Conservation (phyloP, 352 stramenopile genomes). For the Phytophthora hybrid region DNA sequence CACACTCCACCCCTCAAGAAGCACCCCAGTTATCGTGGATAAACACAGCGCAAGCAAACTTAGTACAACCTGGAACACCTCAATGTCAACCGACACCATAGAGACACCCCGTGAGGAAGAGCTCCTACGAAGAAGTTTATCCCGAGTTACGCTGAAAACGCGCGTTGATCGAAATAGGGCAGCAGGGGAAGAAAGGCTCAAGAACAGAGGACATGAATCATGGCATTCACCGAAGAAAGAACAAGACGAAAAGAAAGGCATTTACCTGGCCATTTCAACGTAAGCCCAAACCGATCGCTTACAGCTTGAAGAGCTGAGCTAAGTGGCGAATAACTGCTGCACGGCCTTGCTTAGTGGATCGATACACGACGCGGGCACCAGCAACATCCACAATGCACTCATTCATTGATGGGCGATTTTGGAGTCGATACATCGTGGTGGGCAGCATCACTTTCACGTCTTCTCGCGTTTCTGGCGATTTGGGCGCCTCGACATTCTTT, state of each 20-base stretch:
- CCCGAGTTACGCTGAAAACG: conserved; percentile 62
- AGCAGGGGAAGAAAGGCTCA: conserved; percentile 30
- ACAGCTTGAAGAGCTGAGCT: conserved; percentile 41
- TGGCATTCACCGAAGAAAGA: conserved; percentile 12
- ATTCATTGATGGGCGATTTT: conserved; percentile 62
- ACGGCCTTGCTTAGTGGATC: conserved; percentile 63
- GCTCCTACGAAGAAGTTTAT: conserved; percentile 68
- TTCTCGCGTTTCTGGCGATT: conserved; percentile 49
- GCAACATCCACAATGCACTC: conserved; percentile 63
- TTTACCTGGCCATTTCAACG: conserved; percentile 75
- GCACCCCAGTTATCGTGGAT: conserved; percentile 17
- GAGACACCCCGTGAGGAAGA: conserved; percentile 49
- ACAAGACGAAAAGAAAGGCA: conserved; percentile 27
- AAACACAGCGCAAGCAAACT: conserved; percentile 7
- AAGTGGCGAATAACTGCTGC: conserved; percentile 64
- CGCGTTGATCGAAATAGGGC: conserved; percentile 55
- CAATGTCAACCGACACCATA: conserved; percentile 4
- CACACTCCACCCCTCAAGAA: conserved; percentile 23
- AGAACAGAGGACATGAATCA: conserved; percentile 30
- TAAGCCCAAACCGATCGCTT: conserved; percentile 30
- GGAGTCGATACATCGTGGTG: conserved; percentile 42
- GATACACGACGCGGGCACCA: conserved; percentile 57
- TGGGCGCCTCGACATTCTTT: conserved; percentile 11
- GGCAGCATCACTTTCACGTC: conserved; percentile 52
- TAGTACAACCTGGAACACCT: conserved; percentile 5